These are phyloP conservation scores for Ilyonectria mors-panacis DNA, from an alignment of 2,329 filamentous ascomycete genomes.

Conservation along the genomic window DNA sequence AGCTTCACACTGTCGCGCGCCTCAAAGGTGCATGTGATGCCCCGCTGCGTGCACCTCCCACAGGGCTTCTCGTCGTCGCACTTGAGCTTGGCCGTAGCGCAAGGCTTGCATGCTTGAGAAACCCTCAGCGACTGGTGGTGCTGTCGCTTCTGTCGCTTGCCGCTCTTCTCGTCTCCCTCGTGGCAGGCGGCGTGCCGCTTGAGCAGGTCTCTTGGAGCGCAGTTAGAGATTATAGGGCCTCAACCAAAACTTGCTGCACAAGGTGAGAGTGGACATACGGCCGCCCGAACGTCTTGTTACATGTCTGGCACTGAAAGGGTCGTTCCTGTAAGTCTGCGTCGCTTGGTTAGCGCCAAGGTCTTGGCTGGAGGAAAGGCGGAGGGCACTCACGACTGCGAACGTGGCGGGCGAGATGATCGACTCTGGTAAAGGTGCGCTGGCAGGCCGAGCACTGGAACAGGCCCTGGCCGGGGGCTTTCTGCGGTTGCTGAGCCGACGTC, in stretches of 20 bases:
- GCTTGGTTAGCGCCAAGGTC: neutral
- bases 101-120: slow-evolving; percentile 35
- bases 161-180: slow-evolving; percentile 26
- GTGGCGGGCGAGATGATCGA: slow-evolving; percentile 38
- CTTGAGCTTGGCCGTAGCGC: slow-evolving; percentile 34
- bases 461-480: slow-evolving; percentile 23
- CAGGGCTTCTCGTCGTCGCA: slow-evolving; percentile 34
- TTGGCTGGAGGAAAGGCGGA: neutral
- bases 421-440: slow-evolving; percentile 36
- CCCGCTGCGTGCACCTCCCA: slow-evolving; percentile 25
- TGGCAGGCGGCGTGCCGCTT: slow-evolving; percentile 34
- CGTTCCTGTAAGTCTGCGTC: slow-evolving; percentile 36
- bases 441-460: slow-evolving; percentile 37
- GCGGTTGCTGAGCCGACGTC: slow-evolving; percentile 14
- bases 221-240: neutral
- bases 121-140: slow-evolving; percentile 28
- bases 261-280: slow-evolving; percentile 55
- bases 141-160: slow-evolving; percentile 32
- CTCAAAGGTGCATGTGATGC: slow-evolving; percentile 23
- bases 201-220: slow-evolving; percentile 26
- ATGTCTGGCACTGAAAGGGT: slow-evolving; percentile 39
- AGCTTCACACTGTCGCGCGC: slow-evolving; percentile 26
- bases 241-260: neutral
- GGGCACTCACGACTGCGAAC: slow-evolving; percentile 35
- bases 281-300: slow-evolving; percentile 39